Evolutionary conservation across 225 moss, liverwort and hornwort genomes (phyloP), one percentile per base, ranked within the genome.

Genomic region (Physcomitrium patens): DNA sequence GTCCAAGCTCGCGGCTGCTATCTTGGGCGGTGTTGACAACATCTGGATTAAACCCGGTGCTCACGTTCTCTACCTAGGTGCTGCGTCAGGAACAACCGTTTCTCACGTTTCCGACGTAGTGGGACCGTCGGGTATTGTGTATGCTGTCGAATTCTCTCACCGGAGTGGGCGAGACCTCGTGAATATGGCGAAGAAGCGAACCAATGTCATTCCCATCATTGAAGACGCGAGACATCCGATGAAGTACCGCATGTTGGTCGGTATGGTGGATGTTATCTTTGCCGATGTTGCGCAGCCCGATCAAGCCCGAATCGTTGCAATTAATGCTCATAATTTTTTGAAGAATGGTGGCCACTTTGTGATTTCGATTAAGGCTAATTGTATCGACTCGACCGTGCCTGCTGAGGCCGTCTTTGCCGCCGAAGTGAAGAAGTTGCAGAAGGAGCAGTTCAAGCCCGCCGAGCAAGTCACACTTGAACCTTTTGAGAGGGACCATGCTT

Each of bases 31-130:
- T 9, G 94, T 96, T 12, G 96, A 96, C 72, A 94, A 96, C 12
- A 94, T 96, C 26, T 94, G 94, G 94, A 96, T 96, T 18, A 96
- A 96, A 88, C 96, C 96, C 0, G 96, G 96, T 3, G 83, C 93
- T 0, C 93, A 96, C 57, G 96, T 96, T 16, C 45, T 96, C 0
- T 96, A 96, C 62, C 88, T 96, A 0, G 96, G 96, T 43, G 96
- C 96, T 26, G 96, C 96, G 0, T 96, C 96, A 0, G 96, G 96
- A 2, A 96, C 96, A 0, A 96, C 93, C 10, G 96, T 96, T 0
- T 96, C 96, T n/a, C 96, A 96, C 5, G 96, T 96, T 0, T 96
- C 96, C 0, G 96, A 96, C 22, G 55, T 96, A 3, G 84, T 96
- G 2, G 96, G 96, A 0, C 91, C 93, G 44, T 84, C 91, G 0